A percentile compares a stretch with the other conserved stretches of the same genome.
These are phyloP conservation scores for Sapria himalayana DNA, from an alignment of 345 rosid species.

Conservation along the genomic window DNA sequence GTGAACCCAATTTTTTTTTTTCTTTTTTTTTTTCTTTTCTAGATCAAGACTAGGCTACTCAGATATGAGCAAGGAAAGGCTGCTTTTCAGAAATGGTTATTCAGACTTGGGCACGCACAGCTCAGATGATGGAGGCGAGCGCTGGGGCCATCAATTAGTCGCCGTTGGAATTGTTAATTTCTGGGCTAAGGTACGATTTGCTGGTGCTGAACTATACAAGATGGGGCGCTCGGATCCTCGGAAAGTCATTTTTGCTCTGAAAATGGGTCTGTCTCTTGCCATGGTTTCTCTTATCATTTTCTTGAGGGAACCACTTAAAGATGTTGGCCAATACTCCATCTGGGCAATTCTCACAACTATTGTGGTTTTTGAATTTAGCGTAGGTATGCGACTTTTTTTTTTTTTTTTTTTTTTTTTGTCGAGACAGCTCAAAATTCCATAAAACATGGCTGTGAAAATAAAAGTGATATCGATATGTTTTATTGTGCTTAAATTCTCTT, in stretches of 20 bases:
- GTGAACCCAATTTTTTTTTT: too few relatives aligned
- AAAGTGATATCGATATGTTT: too few relatives aligned
- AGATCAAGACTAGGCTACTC: too few relatives aligned
- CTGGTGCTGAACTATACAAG: conserved; percentile 14
- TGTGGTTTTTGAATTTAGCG: conserved; percentile 68
- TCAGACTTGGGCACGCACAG: conserved; percentile 31
- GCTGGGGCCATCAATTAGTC: too few relatives aligned
- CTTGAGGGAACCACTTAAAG: conserved; percentile 27
- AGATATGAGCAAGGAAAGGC: conserved; percentile 35
- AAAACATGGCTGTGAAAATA: neutral
- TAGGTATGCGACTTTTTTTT: conserved; percentile 22
- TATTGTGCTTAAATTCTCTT: neutral
- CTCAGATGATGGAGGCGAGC: conserved; percentile 10
- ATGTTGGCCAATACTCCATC: conserved; percentile 34
- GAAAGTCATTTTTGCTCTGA: conserved; percentile 32
- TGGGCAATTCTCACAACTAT: conserved; percentile 85
- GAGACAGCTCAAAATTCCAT: too few relatives aligned
- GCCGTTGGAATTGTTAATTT: conserved; percentile 7
- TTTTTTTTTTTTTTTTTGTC: neutral
- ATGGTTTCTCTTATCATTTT: conserved; percentile 33
- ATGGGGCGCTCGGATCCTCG: conserved; percentile 56
- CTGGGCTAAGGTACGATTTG: conserved; percentile 17
- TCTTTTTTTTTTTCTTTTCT: too few relatives aligned
- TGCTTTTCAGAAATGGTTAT: conserved; percentile 24
- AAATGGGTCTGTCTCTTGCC: conserved; percentile 54